Percentiles rank a stretch among this genome's conserved stretches.
Evolutionary conservation across 2,329 filamentous ascomycete genomes (phyloP).

Genomic region (Calycina herbarum): DNA sequence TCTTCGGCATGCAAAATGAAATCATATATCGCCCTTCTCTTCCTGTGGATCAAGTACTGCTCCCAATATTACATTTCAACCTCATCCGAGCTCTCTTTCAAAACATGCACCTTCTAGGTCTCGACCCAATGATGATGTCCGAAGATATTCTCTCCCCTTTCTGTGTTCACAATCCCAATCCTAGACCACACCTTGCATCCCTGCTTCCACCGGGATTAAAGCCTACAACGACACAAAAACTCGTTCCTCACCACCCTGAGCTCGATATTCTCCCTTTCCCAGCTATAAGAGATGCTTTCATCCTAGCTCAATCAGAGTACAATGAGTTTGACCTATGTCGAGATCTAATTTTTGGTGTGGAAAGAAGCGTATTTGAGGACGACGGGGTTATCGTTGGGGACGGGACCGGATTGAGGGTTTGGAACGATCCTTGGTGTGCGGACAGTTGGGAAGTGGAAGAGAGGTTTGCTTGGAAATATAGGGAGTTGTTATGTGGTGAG

Average conservation of each 20-base stretch:
- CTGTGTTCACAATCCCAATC: slow-evolving; percentile 2
- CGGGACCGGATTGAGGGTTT: slow-evolving; percentile 45
- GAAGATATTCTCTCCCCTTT: slow-evolving; percentile 27
- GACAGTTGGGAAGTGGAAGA: slow-evolving; percentile 49
- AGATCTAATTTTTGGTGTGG: slow-evolving; percentile 40
- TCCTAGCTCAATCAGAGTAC: slow-evolving; percentile 36
- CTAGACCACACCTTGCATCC: background rate
- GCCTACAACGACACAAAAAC: slow-evolving; percentile 42
- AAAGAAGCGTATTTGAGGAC: slow-evolving; percentile 6
- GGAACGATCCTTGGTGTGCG: slow-evolving; percentile 48
- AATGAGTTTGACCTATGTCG: slow-evolving; percentile 41
- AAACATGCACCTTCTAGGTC: slow-evolving; percentile 38
- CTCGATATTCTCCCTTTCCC: slow-evolving; percentile 42
- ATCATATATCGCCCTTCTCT: slow-evolving; percentile 11
- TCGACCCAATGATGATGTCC: slow-evolving; percentile 22
- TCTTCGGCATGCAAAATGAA: slow-evolving; percentile 7
- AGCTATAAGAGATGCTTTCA: slow-evolving; percentile 43
- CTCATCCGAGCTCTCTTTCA: slow-evolving; percentile 39
- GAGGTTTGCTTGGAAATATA: slow-evolving; percentile 48
- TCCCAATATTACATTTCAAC: slow-evolving; percentile 42
- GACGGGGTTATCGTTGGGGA: slow-evolving; percentile 11
- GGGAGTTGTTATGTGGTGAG: slow-evolving; percentile 42
- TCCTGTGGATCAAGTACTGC: slow-evolving; percentile 31
- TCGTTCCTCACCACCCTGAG: slow-evolving; percentile 43
- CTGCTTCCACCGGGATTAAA: slow-evolving; percentile 30